These are phyloP conservation scores for Phytophthora pinifolia DNA, from an alignment of 352 stramenopile genomes.

Conservation along the genomic window DNA sequence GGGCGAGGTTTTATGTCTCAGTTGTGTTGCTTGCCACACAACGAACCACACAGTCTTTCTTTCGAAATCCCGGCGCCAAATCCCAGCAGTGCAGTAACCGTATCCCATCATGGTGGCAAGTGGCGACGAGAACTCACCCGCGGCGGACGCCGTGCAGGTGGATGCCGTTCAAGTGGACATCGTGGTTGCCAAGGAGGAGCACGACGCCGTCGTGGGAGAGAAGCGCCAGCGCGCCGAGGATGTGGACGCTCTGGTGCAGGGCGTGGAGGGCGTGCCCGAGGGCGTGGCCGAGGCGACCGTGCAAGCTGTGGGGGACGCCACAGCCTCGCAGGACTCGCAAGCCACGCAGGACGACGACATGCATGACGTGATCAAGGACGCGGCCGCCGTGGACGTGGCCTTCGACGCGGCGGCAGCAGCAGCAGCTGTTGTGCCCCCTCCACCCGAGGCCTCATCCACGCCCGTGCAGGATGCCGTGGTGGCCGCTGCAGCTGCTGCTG, in stretches of 20 bases:
- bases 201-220: constrained; percentile 26
- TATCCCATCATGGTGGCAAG: constrained; percentile 28
- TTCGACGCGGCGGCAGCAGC: constrained; percentile 35
- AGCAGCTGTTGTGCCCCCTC: constrained; percentile 20
- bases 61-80: constrained; percentile 26
- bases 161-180: constrained; percentile 13
- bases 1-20: constrained; percentile 37
- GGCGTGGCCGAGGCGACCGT: not conserved
- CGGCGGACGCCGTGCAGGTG: constrained; percentile 5
- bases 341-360: constrained; percentile 60
- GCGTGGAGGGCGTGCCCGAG: constrained; percentile 26
- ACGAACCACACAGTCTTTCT: constrained; percentile 30
- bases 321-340: constrained; percentile 37
- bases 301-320: constrained; percentile 2
- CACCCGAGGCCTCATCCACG: constrained; percentile 17
- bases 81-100: not conserved
- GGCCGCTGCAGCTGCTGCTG: constrained; percentile 17
- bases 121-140: constrained; percentile 23
- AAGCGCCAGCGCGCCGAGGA: constrained; percentile 37
- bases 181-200: constrained; percentile 24
- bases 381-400: constrained; percentile 31
- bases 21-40: constrained; percentile 29
- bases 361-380: constrained; percentile 64
- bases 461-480: constrained; percentile 29
- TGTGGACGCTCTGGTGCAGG: constrained; percentile 23